These are phyloP conservation scores for Protea cynaroides DNA, from an alignment of 164 flowering plant species.

Conservation along the genomic window DNA sequence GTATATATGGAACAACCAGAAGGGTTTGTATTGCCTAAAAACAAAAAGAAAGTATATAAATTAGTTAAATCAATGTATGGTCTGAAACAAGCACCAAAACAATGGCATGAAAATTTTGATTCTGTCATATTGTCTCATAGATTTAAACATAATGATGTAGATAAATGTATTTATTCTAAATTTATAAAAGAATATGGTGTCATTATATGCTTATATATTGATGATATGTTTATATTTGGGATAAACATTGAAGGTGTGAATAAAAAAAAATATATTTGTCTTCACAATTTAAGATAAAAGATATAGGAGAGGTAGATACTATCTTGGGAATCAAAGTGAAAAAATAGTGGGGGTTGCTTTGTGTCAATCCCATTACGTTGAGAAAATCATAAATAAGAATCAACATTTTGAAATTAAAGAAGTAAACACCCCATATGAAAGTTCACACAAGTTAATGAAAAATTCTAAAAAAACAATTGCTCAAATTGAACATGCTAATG, in stretches of 20 bases:
- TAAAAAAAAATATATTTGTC: too few species aligned
- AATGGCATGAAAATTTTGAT: too few species aligned
- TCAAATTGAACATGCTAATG: slow-evolving; percentile 14
- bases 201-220: too few species aligned
- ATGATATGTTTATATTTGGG: too few species aligned
- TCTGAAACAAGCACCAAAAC: too few species aligned
- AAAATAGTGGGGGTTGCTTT: neutral
- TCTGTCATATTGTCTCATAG: neutral
- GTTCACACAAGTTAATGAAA: too few species aligned
- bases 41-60: neutral
- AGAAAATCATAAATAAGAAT: too few species aligned
- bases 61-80: too few species aligned
- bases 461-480: neutral
- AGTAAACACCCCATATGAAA: too few species aligned
- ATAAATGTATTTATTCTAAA: slow-evolving; percentile 12
- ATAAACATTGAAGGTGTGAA: too few species aligned
- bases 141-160: neutral
- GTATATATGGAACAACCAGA: neutral
- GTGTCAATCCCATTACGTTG: too few species aligned
- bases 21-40: neutral
- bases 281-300: slow-evolving; percentile 19
- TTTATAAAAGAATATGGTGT: neutral
- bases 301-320: slow-evolving; percentile 11
- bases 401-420: too few species aligned
- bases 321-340: slow-evolving; percentile 15